Evolutionary conservation across 192 early-diverging fungal species (phyloP).

Genomic region (Podila clonocystis): DNA sequence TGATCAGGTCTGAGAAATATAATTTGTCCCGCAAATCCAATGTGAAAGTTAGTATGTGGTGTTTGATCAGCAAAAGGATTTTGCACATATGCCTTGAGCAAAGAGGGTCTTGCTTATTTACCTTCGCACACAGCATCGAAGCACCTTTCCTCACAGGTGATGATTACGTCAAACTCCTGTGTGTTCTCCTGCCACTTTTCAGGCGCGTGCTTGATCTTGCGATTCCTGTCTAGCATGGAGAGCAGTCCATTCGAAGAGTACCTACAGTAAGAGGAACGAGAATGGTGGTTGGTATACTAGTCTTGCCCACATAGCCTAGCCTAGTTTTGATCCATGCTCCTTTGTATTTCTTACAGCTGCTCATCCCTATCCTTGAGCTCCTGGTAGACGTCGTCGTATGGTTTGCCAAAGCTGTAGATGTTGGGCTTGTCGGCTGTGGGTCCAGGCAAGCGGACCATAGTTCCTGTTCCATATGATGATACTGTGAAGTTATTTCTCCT

Average conservation of each 20-base stretch:
- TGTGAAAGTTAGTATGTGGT: neutral
- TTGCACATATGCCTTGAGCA: neutral
- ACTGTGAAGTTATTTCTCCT: conserved; percentile 84
- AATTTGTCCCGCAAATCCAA: neutral
- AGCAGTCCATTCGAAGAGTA: conserved; percentile 92
- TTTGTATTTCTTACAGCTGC: conserved; percentile 58
- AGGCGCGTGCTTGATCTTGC: conserved; percentile 89
- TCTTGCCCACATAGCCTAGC: too few species aligned
- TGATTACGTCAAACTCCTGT: conserved; percentile 87
- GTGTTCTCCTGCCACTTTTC: conserved; percentile 85
- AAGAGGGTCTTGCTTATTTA: conserved; percentile 19
- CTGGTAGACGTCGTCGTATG: conserved; percentile 89
- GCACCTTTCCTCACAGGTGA: conserved; percentile 96
- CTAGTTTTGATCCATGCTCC: neutral
- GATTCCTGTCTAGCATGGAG: conserved; percentile 93
- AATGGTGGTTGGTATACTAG: neutral
- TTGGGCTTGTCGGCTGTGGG: conserved; percentile 89
- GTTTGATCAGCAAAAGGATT: neutral
- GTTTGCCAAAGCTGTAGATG: conserved; percentile 91
- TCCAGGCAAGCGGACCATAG: conserved; percentile 89
- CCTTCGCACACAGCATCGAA: conserved; percentile 95
- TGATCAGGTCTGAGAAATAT: conserved; percentile 70
- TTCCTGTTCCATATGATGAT: conserved; percentile 91
- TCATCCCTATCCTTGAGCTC: conserved; percentile 80
- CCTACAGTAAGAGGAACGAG: conserved; percentile 35